Conservation (phyloP, 2,329 filamentous ascomycete genomes). For the Trichophyton rubrum region DNA sequence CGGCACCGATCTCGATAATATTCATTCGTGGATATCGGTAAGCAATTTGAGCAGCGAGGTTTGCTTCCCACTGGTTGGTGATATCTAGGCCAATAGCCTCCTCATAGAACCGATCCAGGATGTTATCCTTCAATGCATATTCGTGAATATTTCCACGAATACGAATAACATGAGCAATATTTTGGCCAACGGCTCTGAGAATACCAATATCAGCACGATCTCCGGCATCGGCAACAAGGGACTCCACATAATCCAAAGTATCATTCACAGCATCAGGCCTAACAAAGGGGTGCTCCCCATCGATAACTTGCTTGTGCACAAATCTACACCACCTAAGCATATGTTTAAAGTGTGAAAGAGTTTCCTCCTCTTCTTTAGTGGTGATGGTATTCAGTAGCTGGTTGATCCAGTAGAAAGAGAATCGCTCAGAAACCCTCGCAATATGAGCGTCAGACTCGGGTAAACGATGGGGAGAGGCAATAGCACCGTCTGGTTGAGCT, state of each 20-base stretch:
- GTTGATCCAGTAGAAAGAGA: not conserved
- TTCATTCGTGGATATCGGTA: conserved; percentile 33
- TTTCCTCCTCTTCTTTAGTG: not conserved
- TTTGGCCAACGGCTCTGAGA: conserved; percentile 15
- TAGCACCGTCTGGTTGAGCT: not conserved
- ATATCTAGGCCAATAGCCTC: conserved; percentile 6
- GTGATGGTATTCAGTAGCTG: not conserved
- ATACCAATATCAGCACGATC: conserved; percentile 3
- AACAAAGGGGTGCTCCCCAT: not conserved
- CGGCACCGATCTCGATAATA: conserved; percentile 34
- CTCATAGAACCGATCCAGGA: conserved; percentile 12
- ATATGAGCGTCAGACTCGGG: not conserved
- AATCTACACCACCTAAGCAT: not conserved
- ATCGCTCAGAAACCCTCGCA: not conserved
- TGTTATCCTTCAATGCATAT: conserved; percentile 4
- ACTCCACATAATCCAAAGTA: not conserved
- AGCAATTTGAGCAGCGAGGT: conserved; percentile 24
- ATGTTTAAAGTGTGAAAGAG: not conserved
- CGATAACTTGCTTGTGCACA: not conserved
- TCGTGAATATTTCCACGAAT: conserved; percentile 25
- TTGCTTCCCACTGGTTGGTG: conserved; percentile 17
- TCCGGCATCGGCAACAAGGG: not conserved
- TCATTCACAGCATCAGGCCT: not conserved
- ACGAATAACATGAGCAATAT: conserved; percentile 22
- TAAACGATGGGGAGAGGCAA: not conserved